phyloP scores from a whole-genome alignment of 176 grass and related monocot genomes.

The Hsuehochloa calcarea region DNA sequence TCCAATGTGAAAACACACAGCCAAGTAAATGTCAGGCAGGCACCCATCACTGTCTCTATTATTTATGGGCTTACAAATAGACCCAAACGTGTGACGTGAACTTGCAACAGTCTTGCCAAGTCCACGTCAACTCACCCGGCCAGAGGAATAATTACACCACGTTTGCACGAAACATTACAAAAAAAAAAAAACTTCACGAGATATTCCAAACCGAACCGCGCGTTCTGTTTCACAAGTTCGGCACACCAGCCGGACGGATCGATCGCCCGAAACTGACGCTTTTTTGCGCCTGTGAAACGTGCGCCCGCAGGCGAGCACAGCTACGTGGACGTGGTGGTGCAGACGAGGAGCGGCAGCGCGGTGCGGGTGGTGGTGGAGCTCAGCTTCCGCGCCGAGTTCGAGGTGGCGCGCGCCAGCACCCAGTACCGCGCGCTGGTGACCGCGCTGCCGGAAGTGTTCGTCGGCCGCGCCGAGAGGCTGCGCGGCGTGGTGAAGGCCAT shows the following conservation, averaged over 20 bases:
- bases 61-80: neutral
- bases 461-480: constrained; percentile 74
- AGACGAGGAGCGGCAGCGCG: constrained; percentile 55
- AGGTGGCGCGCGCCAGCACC: constrained; percentile 71
- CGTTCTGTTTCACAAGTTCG: neutral
- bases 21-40: constrained; percentile 8
- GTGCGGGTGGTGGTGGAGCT: constrained; percentile 78
- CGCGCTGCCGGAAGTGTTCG: constrained; percentile 65
- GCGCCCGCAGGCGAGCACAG: constrained; percentile 71
- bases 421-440: constrained; percentile 69
- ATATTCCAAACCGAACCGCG: neutral
- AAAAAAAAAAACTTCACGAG: neutral
- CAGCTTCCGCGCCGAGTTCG: constrained; percentile 82
- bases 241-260: neutral
- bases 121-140: neutral
- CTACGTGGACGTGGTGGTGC: constrained; percentile 76
- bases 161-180: neutral
- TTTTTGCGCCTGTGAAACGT: neutral
- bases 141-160: constrained; percentile 12
- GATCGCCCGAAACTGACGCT: neutral
- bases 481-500: constrained; percentile 67
- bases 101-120: neutral
- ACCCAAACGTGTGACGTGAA: neutral
- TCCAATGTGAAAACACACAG: neutral
- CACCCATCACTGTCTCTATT: constrained; percentile 13